These are phyloP conservation scores for Clarireedia sp. DNA, from an alignment of 2,329 filamentous ascomycete genomes.

Conservation along the genomic window DNA sequence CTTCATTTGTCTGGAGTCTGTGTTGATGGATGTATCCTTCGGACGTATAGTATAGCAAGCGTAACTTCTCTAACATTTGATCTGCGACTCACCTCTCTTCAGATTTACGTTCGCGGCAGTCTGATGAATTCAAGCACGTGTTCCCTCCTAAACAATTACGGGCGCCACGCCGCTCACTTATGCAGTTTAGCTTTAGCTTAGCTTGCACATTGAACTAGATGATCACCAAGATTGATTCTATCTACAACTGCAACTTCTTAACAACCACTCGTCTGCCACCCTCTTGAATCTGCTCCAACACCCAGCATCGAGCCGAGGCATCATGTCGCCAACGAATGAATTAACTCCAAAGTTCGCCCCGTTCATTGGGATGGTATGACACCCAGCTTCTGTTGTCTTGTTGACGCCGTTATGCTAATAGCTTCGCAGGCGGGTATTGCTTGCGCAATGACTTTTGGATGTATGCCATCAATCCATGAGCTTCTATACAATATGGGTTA, in stretches of 20 bases:
- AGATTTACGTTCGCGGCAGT: no score
- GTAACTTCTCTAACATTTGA: no score
- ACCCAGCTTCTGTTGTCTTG: conserved; percentile 12
- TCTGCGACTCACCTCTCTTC: no score
- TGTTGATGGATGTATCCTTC: no score
- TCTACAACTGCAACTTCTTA: conserved; percentile 10
- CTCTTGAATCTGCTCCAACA: conserved; percentile 9
- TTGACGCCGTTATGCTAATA: conserved; percentile 19
- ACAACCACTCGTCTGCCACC: conserved; percentile 3
- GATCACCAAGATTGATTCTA: not conserved
- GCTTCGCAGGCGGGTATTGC: conserved; percentile 62
- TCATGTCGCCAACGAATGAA: conserved; percentile 46
- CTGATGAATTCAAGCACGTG: no score
- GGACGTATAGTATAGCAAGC: no score
- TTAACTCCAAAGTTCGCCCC: conserved; percentile 74
- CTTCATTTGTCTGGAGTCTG: no score
- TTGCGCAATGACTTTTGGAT: conserved; percentile 76
- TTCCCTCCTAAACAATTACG: no score
- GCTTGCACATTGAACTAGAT: no score
- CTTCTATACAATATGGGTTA: not conserved
- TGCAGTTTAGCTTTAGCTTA: no score
- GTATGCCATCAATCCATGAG: conserved; percentile 40
- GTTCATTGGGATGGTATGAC: conserved; percentile 78
- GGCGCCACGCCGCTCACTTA: no score
- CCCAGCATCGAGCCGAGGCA: conserved; percentile 15